A percentile compares a stretch with the other conserved stretches of the same genome.
Conservation (phyloP, 1,284 basidiomycete species). For the Pseudozyma sp. region DNA sequence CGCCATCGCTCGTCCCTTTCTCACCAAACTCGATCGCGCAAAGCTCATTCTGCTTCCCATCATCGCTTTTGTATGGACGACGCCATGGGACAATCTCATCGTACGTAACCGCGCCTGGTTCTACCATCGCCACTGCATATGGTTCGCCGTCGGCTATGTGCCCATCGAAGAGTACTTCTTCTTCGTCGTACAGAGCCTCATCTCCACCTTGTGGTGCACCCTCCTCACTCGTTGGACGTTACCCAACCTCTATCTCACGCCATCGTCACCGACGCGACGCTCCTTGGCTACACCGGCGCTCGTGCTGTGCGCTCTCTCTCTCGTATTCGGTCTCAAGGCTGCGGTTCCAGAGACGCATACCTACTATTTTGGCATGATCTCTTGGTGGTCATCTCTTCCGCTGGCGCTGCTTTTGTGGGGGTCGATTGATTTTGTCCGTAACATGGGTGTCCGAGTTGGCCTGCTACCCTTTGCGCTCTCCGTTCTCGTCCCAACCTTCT, state of each 20-base stretch:
- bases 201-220: constrained; percentile 57
- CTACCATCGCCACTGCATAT: constrained; percentile 58
- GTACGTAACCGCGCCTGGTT: constrained; percentile 60
- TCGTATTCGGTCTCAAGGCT: constrained; percentile 24
- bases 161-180: constrained; percentile 65
- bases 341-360: constrained; percentile 29
- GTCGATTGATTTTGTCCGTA: constrained; percentile 39
- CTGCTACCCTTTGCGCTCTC: constrained; percentile 25
- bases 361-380: constrained; percentile 64
- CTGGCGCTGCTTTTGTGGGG: constrained; percentile 57
- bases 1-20: constrained; percentile 49
- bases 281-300: constrained; percentile 15
- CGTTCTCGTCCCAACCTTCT: constrained; percentile 42
- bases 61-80: constrained; percentile 64
- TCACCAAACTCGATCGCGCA: constrained; percentile 55
- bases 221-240: constrained; percentile 57
- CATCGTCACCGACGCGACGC: constrained; percentile 1
- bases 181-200: constrained; percentile 63
- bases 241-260: constrained; percentile 44
- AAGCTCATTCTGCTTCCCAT: constrained; percentile 58
- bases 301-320: constrained; percentile 4
- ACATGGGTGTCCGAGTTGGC: constrained; percentile 33
- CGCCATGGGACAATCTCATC: constrained; percentile 62
- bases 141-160: constrained; percentile 58
- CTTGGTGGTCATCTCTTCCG: constrained; percentile 60